Conservation (phyloP, 2,329 filamentous ascomycete genomes). For the Conoideocrella luteorostrata region DNA sequence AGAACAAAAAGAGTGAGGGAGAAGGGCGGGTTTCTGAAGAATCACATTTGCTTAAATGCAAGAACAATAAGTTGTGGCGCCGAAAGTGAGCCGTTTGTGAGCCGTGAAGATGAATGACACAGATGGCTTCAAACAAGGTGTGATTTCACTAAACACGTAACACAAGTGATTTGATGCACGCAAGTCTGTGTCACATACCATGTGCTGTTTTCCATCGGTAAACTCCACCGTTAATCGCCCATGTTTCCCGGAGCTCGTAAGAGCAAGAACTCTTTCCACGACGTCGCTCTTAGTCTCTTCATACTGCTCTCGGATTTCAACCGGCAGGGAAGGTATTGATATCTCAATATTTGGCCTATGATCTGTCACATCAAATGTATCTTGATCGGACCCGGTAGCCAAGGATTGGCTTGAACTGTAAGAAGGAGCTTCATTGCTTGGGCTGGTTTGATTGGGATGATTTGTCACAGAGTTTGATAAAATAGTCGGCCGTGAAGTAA, state of each 20-base stretch:
- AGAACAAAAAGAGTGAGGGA: neutral
- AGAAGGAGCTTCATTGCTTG: neutral
- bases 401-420: neutral
- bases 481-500: conserved; percentile 5
- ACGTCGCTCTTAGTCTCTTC: conserved; percentile 25
- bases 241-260: too few species aligned
- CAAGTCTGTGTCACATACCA: conserved; percentile 24
- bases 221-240: conserved; percentile 40
- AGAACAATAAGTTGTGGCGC: too few species aligned
- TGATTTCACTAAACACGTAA: neutral
- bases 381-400: neutral
- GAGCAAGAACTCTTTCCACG: conserved; percentile 31
- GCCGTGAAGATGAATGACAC: neutral
- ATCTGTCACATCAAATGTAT: neutral
- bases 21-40: neutral
- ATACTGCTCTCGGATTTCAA: conserved; percentile 24
- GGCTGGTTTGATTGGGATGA: conserved; percentile 1
- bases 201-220: conserved; percentile 37
- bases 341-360: conserved; percentile 21
- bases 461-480: conserved; percentile 12
- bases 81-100: neutral
- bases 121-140: neutral
- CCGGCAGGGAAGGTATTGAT: conserved; percentile 20
- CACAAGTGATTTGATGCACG: neutral
- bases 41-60: neutral